Evolutionary conservation across 179 eudicot genomes (phyloP), one percentile per base, ranked within the genome.

Genomic region (Camellia oleifera): DNA sequence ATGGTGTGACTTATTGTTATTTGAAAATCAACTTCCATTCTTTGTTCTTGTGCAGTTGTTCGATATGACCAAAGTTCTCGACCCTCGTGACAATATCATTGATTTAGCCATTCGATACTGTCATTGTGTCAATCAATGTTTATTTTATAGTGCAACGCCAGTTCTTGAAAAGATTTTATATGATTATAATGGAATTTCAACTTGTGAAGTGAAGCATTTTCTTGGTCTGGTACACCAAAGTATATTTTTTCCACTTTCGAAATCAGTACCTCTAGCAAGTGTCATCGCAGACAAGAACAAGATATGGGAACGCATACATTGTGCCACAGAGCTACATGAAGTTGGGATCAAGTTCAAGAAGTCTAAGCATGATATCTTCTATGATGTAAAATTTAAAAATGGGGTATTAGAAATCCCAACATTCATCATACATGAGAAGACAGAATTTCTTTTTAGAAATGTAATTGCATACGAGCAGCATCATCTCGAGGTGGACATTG

Each of bases 11-110:
- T 62, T 62, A 8, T 17, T 62, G 8, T 15, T 62, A 62, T 17
- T 62, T 62, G 66, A 62, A 62, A 62, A 62, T 18, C 66, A 62
- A 62, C 66, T 62, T 18, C 66, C 66, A 4, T 62, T 62, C 66
- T 62, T 62, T 62, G 26, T 62, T 8, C 26, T 62, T 3, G 20
- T 5, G 23, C 66, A 18, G 26, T 62, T 62, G 4, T 62, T 62
- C 8, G 8, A 18, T 23, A 62, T 62, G 66, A 18, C 23, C 26
- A 62, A 15, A 18, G 4, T 62, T 62, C 12, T 23, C 4, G 23
- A 17, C 12, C 20, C 20, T 2, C 66, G 2, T 6, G 61, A 62
- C 26, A 62, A 62, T 11, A 17, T 62, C 66, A 11, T 3, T 5
- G 20, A 62, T 11, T 62, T 62, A 18, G 66, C 66, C 66, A 2